Conservation (phyloP, 805 yeast species). For the Babjeviella inositovora region DNA sequence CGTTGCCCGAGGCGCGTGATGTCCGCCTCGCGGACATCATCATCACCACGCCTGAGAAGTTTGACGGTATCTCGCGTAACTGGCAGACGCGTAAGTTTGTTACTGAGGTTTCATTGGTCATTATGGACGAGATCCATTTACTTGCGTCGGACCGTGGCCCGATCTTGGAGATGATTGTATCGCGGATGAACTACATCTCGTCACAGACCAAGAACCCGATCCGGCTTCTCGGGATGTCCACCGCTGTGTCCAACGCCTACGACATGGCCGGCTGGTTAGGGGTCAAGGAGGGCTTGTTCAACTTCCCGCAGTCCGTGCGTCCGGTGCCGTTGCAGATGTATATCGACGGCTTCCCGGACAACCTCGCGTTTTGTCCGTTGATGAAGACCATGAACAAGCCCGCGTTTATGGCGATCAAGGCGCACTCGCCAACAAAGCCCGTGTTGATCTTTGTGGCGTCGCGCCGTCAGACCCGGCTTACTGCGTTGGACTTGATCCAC, state of each 20-base stretch:
- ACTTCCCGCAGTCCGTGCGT: conserved; percentile 69
- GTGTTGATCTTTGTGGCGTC: conserved; percentile 78
- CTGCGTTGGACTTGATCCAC: conserved; percentile 66
- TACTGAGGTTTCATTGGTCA: conserved; percentile 56
- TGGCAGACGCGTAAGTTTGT: conserved; percentile 74
- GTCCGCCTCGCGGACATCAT: conserved; percentile 59
- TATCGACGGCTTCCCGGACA: conserved; percentile 76
- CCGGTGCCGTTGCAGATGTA: conserved; percentile 82
- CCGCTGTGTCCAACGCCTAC: conserved; percentile 75
- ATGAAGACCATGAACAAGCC: conserved; percentile 88
- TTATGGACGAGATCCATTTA: conserved; percentile 78
- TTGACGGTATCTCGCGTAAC: conserved; percentile 76
- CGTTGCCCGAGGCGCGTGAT: conserved; percentile 54
- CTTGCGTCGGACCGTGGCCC: conserved; percentile 82
- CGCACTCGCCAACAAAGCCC: conserved; percentile 78
- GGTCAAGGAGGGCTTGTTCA: conserved; percentile 57
- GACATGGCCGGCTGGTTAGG: conserved; percentile 82
- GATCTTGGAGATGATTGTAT: conserved; percentile 77
- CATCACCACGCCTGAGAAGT: conserved; percentile 76
- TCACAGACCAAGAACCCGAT: conserved; percentile 43
- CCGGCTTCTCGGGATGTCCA: conserved; percentile 62
- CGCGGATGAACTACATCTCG: conserved; percentile 64
- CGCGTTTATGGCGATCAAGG: conserved; percentile 82
- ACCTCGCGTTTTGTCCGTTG: conserved; percentile 64
- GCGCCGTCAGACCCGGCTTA: conserved; percentile 66